Conservation (phyloP, 495 filamentous ascomycete species). For the Aspergillus ellipticus region DNA sequence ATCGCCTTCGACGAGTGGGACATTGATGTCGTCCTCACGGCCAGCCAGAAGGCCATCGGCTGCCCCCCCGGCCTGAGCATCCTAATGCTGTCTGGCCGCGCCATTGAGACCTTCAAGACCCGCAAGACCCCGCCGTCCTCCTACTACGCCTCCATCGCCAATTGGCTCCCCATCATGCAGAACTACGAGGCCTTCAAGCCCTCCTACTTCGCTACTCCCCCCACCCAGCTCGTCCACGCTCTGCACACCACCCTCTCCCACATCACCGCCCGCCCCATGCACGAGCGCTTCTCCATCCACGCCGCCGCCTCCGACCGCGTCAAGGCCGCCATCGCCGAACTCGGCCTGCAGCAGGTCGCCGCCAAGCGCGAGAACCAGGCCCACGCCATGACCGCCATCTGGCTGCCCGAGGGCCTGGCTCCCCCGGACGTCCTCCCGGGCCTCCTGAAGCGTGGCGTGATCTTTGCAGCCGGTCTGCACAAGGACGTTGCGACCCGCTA, state of each 20-base stretch:
- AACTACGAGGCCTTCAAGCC: conserved; percentile 97
- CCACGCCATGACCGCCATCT: conserved; percentile 96
- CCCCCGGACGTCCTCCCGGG: conserved; percentile 80
- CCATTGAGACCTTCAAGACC: conserved; percentile 75
- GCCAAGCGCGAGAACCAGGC: conserved; percentile 83
- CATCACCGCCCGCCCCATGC: conserved; percentile 72
- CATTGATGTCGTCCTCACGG: conserved; percentile 88
- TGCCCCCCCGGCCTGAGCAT: conserved; percentile 92
- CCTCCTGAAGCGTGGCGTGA: conserved; percentile 81
- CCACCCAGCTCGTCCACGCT: conserved; percentile 89
- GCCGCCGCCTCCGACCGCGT: conserved; percentile 70
- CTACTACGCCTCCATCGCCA: conserved; percentile 94
- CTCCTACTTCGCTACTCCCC: conserved; percentile 95
- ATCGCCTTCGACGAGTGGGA: conserved; percentile 94
- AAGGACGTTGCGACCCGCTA: conserved; percentile 75
- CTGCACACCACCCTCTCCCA: conserved; percentile 89
- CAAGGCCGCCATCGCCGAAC: conserved; percentile 71
- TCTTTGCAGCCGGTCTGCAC: conserved; percentile 93
- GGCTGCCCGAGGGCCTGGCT: conserved; percentile 78
- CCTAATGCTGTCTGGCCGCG: conserved; percentile 83
- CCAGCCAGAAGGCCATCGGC: conserved; percentile 94
- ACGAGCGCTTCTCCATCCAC: conserved; percentile 78
- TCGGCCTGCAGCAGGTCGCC: conserved; percentile 85
- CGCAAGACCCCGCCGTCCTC: conserved; percentile 75
- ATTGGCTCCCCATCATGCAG: conserved; percentile 98